Evolutionary conservation across 352 stramenopile species (phyloP).

Genomic region (Phytophthora palmivora): DNA sequence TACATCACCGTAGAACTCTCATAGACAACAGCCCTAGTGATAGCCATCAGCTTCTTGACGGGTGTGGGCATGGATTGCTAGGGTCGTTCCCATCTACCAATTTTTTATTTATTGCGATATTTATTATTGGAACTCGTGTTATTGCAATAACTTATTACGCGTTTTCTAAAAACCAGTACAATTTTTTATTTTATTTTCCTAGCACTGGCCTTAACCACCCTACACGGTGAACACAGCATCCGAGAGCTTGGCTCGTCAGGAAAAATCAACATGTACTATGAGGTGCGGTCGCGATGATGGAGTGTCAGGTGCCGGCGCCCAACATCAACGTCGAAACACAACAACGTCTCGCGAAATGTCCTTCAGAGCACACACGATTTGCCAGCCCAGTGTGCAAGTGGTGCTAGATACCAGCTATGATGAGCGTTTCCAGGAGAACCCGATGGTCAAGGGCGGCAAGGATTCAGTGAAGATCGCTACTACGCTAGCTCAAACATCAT

Average conservation of each 20-base stretch:
- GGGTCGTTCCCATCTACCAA: too few relatives aligned
- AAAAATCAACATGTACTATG: conserved; percentile 91
- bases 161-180: too few relatives aligned
- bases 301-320: conserved; percentile 82
- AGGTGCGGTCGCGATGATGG: conserved; percentile 90
- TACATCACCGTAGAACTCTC: too few relatives aligned
- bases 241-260: conserved; percentile 70
- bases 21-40: too few relatives aligned
- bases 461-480: conserved; percentile 88
- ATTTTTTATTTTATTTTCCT: too few relatives aligned
- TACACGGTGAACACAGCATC: conserved; percentile 84
- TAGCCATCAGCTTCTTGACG: too few relatives aligned
- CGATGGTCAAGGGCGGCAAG: conserved; percentile 88
- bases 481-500: conserved; percentile 88
- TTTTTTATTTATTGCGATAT: too few relatives aligned
- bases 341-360: conserved; percentile 81
- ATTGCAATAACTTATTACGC: too few relatives aligned
- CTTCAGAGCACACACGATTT: conserved; percentile 90
- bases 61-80: too few relatives aligned
- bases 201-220: conserved; percentile 88
- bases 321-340: conserved; percentile 87
- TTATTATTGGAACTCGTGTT: too few relatives aligned
- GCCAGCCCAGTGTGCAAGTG: conserved; percentile 78
- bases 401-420: conserved; percentile 88
- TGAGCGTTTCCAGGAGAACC: conserved; percentile 87